Evolutionary conservation across 2,329 filamentous ascomycete species (phyloP), one percentile per base, ranked within the genome.

Genomic region (Colletotrichum kahawae): DNA sequence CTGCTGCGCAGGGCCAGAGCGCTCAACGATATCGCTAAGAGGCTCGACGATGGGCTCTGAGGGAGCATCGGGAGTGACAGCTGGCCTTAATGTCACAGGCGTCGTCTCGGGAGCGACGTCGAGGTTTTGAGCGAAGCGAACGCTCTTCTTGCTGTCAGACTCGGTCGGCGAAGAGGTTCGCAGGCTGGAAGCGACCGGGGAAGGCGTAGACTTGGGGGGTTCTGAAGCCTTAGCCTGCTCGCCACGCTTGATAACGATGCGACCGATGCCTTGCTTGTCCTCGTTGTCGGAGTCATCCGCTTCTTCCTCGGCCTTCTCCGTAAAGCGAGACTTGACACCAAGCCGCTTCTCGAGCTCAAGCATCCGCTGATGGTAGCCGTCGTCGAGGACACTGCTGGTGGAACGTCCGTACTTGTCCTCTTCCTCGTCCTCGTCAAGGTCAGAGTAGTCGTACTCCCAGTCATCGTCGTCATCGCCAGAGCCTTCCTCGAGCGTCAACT

Each of bases 321-420:
- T 85, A 63, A 86, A 87, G 16, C 85, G 84, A 4, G 87, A 87
- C 77, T 86, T 90, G 77, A 93, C 90, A n/a, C 88, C 89, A 1
- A 98, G 88, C 77, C 92, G 93, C 81, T 93, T 89, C 83, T 98
- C 94, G 6, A 99, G 87, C 78, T 96, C 94, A 59, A 94, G 89
- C 97, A 99, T 98, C 78, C 95, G 90, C 78, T 91, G 88, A 36
- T 92, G 91, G 80, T 98, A 97, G 16, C 94, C 93, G 57, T 95
- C 92, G 18, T 91, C 92, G 67, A 98, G 85, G 14, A 93, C 88
- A 24, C 88, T 89, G 21, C 89, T 88, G 10, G 90, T 96, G 21
- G 91, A 94, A 65, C 95, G 92, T 6, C 96, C 96, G 80, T 91
- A 93, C 75, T 94, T 89, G 80, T 97, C 94, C 80, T 97, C 93